Evolutionary conservation across 1,139 yeast species (phyloP), one percentile per base, ranked within the genome.

Genomic region (Lodderomyces jiufengensis): DNA sequence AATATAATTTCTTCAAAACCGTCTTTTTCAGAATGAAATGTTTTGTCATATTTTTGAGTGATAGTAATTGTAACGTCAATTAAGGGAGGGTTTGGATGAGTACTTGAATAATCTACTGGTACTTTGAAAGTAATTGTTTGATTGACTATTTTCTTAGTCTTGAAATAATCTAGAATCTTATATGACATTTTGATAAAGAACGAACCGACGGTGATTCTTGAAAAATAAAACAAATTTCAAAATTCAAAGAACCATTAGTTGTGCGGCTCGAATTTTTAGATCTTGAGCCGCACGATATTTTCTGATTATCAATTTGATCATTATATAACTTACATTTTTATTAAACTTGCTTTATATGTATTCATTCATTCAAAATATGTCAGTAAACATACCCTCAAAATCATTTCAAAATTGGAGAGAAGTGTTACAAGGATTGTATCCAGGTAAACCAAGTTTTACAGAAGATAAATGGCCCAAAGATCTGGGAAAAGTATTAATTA

Each of bases 51-150:
- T 39, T 54, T 61, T 39, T 64, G 72, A 18, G 66, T 60, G 14
- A 67, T 46, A 27, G 52, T 63, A n/a, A 60, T 65, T 14, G 58
- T 61, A 9, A 67, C 61, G 13, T 50, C 40, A 33, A 67, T 65
- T 4, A 45, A 44, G 9, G 43, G 36, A 4, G 24, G 45, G 2
- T 33, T 14, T n/a, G 45, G 29, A 5, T 45, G 37, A 15, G 32
- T 26, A n/a, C n/a, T n/a, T n/a, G n/a, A n/a, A 40, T 64, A 52
- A 16, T 52, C 43, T 28, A 66, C 54, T 0, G 72, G 72, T 3
- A 63, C 50, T 1, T 46, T 28, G 38, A 58, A 57, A 32, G 42
- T 44, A 7, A 61, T 36, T 12, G 61, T 50, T 30, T 56, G 57
- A 35, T 61, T 61, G 34, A 53, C 42, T 10, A 65, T 39, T 15